Base-by-base conservation (phyloP, 495 filamentous ascomycete species). In the Hypoxylon perforatum region DNA sequence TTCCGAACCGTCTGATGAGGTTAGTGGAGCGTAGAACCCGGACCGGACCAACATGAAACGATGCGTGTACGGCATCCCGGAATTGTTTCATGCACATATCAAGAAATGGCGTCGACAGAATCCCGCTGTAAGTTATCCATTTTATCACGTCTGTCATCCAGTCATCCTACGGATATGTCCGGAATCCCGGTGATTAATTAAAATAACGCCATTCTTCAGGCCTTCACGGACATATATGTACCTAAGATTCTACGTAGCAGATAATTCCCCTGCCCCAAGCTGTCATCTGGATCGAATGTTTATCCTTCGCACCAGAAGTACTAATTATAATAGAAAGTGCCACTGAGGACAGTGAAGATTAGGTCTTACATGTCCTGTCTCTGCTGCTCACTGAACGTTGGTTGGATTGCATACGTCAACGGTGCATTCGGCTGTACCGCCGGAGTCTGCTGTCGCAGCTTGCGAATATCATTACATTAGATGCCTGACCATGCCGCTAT, bases 1-100 rank as follows among this genome's bases (percentile, higher is more conserved):
- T 61, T 69, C 66, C 61, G 66, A 55, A 50, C 60, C 66, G 56
- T 69, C 66, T 64, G 61, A 69, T 69, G 8, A 45, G 55, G 55
- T 17, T 62, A 57, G 66, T 64, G 60, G 66, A 36, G 60, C 55
- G 60, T 57, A 69, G 33, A 58, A 61, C 57, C 66, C 66, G 66
- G 66, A 12, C 66, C 66, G 66, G 60, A 2, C 18, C 25, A 64
- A 52, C 60, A 58, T 69, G 66, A 69, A 69, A 69, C 66, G 56
- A 63, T 69, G 46, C 14, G 52, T 63, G 66, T 48, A 54, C 66
- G 56, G 66, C 66, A 64, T 69, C 56, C 60, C 55, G 56, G 61
- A 52, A 36, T 55, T 69, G 66, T 69, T 69, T 69, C 61, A 69
- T 64, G 56, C 61, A 51, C 47, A 53, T 35, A 63, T 36, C 22